Evolutionary conservation across 345 rosid genomes (phyloP).

Genomic region (Capsella bursapastoris): DNA sequence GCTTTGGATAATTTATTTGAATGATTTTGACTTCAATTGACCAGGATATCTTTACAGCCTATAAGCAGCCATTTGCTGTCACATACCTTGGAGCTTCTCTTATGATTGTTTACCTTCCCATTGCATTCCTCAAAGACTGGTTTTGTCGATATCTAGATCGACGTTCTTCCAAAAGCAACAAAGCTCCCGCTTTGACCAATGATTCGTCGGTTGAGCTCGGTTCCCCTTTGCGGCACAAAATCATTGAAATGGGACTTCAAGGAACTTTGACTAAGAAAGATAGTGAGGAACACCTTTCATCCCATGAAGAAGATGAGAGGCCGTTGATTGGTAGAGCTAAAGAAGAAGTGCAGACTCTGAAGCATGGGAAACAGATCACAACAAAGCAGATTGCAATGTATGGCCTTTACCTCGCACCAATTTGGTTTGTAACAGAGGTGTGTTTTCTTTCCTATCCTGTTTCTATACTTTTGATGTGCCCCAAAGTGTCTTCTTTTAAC

Average conservation of each 20-base stretch:
- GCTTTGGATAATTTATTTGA: not conserved
- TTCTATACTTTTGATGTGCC: not conserved
- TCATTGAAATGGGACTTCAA: slow-evolving; percentile 80
- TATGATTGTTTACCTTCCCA: slow-evolving; percentile 94
- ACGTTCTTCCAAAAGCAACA: slow-evolving; percentile 56
- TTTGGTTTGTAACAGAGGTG: slow-evolving; percentile 99
- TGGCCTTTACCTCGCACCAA: slow-evolving; percentile 95
- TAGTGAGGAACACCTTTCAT: slow-evolving; percentile 65
- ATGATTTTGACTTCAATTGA: slow-evolving; percentile 26
- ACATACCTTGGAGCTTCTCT: slow-evolving; percentile 99
- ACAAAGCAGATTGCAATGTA: slow-evolving; percentile 71
- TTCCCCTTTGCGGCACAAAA: slow-evolving; percentile 65
- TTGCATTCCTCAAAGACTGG: slow-evolving; percentile 92
- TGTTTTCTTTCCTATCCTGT: not conserved
- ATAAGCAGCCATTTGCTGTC: slow-evolving; percentile 98
- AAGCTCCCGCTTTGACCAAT: slow-evolving; percentile 47
- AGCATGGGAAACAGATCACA: slow-evolving; percentile 60
- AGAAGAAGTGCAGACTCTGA: slow-evolving; percentile 58
- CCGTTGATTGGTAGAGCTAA: slow-evolving; percentile 65
- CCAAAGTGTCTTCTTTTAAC: not conserved
- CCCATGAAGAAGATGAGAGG: slow-evolving; percentile 69
- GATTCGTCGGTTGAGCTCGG: slow-evolving; percentile 58
- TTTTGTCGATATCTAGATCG: slow-evolving; percentile 57
- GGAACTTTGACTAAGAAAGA: slow-evolving; percentile 74
- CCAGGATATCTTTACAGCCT: slow-evolving; percentile 90